A percentile compares a stretch with the other conserved stretches of the same genome.
These are phyloP conservation scores for Pontederia crassipes DNA, from an alignment of 176 grass and related monocot species.

Conservation along the genomic window DNA sequence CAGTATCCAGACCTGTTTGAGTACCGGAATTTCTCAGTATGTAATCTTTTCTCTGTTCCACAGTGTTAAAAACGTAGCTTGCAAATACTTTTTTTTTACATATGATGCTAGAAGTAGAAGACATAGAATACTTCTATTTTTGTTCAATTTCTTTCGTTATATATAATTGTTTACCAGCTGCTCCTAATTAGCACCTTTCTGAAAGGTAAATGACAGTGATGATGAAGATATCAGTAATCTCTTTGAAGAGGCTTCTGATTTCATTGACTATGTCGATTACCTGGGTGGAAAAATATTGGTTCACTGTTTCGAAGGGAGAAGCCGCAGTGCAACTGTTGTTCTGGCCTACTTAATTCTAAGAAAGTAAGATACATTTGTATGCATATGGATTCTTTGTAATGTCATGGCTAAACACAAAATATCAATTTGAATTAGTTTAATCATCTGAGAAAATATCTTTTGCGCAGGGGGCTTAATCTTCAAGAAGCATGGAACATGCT, in stretches of 20 bases:
- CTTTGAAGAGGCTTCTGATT: constrained; percentile 87
- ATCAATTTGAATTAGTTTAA: neutral
- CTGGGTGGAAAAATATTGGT: constrained; percentile 69
- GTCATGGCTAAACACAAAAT: neutral
- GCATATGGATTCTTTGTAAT: neutral
- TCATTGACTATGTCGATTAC: constrained; percentile 62
- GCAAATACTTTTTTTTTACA: neutral
- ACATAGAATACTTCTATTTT: no score
- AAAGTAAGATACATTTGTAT: constrained; percentile 38
- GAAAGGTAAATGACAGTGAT: constrained; percentile 74
- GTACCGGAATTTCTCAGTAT: constrained; percentile 87
- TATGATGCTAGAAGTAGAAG: neutral
- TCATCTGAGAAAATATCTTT: neutral
- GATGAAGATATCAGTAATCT: constrained; percentile 71
- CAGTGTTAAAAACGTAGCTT: neutral
- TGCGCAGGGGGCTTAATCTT: constrained; percentile 51
- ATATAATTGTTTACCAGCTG: no score
- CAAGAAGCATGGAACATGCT: constrained; percentile 72
- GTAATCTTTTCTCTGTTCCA: constrained; percentile 7
- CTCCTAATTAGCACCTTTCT: constrained; percentile 3
- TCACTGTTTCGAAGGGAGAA: constrained; percentile 98
- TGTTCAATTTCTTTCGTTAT: neutral
- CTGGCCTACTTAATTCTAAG: constrained; percentile 83
- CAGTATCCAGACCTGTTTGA: constrained; percentile 59
- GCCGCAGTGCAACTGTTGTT: constrained; percentile 72